A percentile compares a stretch with the other conserved stretches of the same genome.
phyloP scores from a whole-genome alignment of 768 basidiomycete genomes.

The Saitozyma podzolica region DNA sequence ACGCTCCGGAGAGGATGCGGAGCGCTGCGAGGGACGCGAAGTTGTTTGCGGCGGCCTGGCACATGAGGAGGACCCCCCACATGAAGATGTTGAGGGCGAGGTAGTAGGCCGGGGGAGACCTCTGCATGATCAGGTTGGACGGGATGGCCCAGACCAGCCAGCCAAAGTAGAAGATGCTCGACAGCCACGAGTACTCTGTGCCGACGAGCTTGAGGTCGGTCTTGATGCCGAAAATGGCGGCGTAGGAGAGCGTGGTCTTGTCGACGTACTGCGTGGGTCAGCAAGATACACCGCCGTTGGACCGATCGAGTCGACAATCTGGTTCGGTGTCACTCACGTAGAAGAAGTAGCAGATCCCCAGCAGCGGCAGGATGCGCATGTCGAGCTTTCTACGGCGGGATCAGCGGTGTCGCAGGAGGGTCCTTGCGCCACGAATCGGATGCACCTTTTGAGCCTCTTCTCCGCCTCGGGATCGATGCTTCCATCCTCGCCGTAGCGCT shows the following conservation, averaged over 20 bases:
- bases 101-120: conserved; percentile 54
- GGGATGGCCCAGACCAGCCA: conserved; percentile 57
- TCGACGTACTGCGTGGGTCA: conserved; percentile 22
- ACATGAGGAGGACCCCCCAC: conserved; percentile 56
- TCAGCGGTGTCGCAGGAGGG: neutral
- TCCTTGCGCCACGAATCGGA: neutral
- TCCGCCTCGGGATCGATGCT: conserved; percentile 35
- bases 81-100: conserved; percentile 54
- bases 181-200: conserved; percentile 52
- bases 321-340: neutral
- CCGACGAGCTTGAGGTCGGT: conserved; percentile 50
- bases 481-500: conserved; percentile 39
- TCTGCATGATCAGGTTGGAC: conserved; percentile 56
- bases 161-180: conserved; percentile 29
- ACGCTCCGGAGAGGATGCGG: conserved; percentile 55
- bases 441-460: conserved; percentile 38
- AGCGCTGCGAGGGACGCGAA: conserved; percentile 54
- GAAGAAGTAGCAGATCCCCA: conserved; percentile 16
- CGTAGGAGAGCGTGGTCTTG: conserved; percentile 50
- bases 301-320: neutral
- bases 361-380: conserved; percentile 32
- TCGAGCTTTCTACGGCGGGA: conserved; percentile 35
- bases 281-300: neutral
- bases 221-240: conserved; percentile 51
- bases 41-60: conserved; percentile 54